These are phyloP conservation scores for Phytophthora sp. DNA, from an alignment of 352 stramenopile genomes.

Conservation along the genomic window DNA sequence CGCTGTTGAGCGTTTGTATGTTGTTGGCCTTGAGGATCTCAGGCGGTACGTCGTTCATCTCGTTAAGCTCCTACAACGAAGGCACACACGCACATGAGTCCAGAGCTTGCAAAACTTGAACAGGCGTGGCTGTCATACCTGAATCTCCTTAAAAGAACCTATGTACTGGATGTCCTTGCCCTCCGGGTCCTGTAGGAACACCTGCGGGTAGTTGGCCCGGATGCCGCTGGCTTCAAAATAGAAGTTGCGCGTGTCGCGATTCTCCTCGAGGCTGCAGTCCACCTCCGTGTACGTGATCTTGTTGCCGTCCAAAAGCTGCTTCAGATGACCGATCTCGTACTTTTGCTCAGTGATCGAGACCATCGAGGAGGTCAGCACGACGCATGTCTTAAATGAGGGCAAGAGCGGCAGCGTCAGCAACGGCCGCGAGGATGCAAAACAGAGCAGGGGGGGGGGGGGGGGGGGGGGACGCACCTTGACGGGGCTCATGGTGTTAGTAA, in stretches of 20 bases:
- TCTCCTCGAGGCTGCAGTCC: constrained; percentile 84
- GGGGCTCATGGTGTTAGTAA: constrained; percentile 39
- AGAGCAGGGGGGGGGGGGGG: background rate
- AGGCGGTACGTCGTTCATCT: constrained; percentile 79
- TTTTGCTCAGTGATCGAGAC: constrained; percentile 82
- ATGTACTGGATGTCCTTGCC: constrained; percentile 63
- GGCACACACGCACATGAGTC: constrained; percentile 19
- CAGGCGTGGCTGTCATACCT: constrained; percentile 45
- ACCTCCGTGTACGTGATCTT: constrained; percentile 75
- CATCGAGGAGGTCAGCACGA: constrained; percentile 80
- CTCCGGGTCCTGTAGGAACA: constrained; percentile 75
- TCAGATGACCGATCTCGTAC: constrained; percentile 71
- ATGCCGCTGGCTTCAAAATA: constrained; percentile 85
- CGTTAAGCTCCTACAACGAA: constrained; percentile 70
- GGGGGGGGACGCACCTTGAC: constrained; percentile 28
- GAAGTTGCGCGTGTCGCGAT: constrained; percentile 69
- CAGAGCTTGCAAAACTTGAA: constrained; percentile 6
- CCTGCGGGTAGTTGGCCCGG: constrained; percentile 86
- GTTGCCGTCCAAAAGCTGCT: constrained; percentile 78
- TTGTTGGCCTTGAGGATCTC: constrained; percentile 83
- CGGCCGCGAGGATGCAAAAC: background rate
- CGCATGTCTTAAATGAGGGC: constrained; percentile 43
- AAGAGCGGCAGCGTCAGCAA: background rate
- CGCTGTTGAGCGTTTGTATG: constrained; percentile 66
- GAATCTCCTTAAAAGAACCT: constrained; percentile 82